Evolutionary conservation across 768 basidiomycete species (phyloP).

Genomic region (Krasilnikovozyma curviuscula): DNA sequence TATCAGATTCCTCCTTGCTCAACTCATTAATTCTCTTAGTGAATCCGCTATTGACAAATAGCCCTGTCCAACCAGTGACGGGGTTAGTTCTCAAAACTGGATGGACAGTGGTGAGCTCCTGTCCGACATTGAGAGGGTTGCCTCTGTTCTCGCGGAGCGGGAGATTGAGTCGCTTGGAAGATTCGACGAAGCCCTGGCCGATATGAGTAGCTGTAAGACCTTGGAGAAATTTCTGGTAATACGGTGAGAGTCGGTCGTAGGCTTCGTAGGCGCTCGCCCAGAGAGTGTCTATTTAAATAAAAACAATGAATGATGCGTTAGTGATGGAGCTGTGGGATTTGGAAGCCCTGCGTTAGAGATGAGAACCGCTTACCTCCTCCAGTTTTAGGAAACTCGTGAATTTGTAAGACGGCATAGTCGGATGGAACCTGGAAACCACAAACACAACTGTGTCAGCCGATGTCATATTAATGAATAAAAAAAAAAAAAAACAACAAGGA

Average conservation of each 20-base stretch:
- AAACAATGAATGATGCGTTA: no score
- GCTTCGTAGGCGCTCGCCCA: conserved; percentile 36
- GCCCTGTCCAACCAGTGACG: conserved; percentile 40
- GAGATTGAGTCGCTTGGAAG: conserved; percentile 20
- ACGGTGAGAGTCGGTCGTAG: conserved; percentile 43
- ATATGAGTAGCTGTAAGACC: conserved; percentile 40
- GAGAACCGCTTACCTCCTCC: no score
- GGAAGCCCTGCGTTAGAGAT: no score
- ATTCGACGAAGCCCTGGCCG: conserved; percentile 18
- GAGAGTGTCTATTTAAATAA: no score
- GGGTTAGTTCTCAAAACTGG: conserved; percentile 36
- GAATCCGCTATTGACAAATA: conserved; percentile 41
- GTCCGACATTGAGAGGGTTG: conserved; percentile 36
- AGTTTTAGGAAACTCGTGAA: neutral
- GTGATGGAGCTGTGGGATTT: no score
- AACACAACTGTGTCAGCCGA: no score
- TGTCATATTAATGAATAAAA: no score
- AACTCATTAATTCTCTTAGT: conserved; percentile 40
- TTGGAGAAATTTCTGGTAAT: conserved; percentile 37
- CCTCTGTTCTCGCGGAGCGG: conserved; percentile 29
- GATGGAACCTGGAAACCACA: no score
- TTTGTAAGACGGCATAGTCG: conserved; percentile 34
- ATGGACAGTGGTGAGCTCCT: conserved; percentile 35
- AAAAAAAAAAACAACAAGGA: no score
- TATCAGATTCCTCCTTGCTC: conserved; percentile 36